These are phyloP conservation scores for Mycena venus DNA, from an alignment of 768 basidiomycete species.

Conservation along the genomic window DNA sequence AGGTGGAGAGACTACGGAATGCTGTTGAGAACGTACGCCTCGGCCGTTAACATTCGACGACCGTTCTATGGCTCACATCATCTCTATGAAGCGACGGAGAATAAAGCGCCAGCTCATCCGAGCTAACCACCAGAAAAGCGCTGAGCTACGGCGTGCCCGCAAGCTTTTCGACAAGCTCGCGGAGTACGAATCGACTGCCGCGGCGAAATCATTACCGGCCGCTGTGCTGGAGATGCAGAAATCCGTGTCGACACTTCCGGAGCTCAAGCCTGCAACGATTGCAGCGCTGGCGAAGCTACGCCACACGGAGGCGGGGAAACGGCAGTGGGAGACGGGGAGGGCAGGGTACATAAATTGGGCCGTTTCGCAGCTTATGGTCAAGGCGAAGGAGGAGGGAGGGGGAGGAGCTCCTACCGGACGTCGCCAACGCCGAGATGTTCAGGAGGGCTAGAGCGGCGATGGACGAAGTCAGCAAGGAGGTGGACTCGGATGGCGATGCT, in stretches of 20 bases:
- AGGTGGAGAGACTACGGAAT: conserved; percentile 76
- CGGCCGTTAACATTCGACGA: background rate
- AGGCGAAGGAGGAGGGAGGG: conserved; percentile 40
- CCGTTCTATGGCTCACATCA: background rate
- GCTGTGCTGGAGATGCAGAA: conserved; percentile 55
- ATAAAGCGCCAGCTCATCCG: conserved; percentile 69
- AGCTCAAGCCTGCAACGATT: conserved; percentile 53
- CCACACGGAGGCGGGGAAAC: conserved; percentile 71
- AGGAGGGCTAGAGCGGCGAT: conserved; percentile 34
- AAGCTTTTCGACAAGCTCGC: conserved; percentile 54
- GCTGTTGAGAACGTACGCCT: conserved; percentile 73
- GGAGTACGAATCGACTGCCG: conserved; percentile 28
- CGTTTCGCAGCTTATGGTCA: conserved; percentile 63
- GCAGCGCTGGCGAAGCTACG: conserved; percentile 53
- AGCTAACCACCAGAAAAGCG: conserved; percentile 62
- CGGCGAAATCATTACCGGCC: conserved; percentile 1
- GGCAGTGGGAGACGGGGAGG: conserved; percentile 82
- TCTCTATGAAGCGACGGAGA: conserved; percentile 69
- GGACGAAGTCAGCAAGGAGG: conserved; percentile 31
- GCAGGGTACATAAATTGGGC: conserved; percentile 88
- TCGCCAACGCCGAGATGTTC: conserved; percentile 25
- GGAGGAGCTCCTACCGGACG: conserved; percentile 27
- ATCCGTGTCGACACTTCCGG: conserved; percentile 63
- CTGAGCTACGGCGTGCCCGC: conserved; percentile 62
- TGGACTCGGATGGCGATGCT: conserved; percentile 15